Conservation (phyloP, 345 rosid genomes). For the Lagerstroemia speciosa region DNA sequence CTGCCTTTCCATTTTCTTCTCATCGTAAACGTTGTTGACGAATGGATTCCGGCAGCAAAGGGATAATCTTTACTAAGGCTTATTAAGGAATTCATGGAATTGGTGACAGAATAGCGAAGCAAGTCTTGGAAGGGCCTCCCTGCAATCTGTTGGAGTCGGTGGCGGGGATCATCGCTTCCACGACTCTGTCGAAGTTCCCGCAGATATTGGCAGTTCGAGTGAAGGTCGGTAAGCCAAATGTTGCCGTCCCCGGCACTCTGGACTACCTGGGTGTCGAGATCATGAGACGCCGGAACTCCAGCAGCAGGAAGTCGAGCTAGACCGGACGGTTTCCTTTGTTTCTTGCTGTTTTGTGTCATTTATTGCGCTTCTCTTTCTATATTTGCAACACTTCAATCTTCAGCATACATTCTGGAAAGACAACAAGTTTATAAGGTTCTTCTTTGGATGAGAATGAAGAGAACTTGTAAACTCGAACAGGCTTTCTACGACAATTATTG, state of each 20-base stretch:
- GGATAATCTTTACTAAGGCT: background rate
- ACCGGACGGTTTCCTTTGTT: background rate
- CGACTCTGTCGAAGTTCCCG: conserved; percentile 36
- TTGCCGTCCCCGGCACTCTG: conserved; percentile 55
- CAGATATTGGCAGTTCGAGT: conserved; percentile 57
- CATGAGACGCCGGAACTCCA: conserved; percentile 23
- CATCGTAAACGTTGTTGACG: background rate
- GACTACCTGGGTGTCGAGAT: conserved; percentile 87
- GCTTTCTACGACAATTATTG: background rate
- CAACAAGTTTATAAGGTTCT: too few species aligned
- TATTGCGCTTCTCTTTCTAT: background rate
- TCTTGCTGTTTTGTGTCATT: background rate
- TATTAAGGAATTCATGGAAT: background rate
- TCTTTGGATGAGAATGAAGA: too few species aligned
- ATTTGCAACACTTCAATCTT: background rate
- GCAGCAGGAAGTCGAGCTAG: background rate
- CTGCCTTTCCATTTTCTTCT: background rate
- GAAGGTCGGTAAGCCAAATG: conserved; percentile 75
- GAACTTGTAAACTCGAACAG: too few species aligned
- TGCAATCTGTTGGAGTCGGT: conserved; percentile 72
- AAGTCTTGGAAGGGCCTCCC: conserved; percentile 54
- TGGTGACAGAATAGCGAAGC: conserved; percentile 52
- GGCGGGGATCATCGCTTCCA: conserved; percentile 55
- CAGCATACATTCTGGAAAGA: background rate
- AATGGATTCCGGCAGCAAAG: background rate